Conservation (phyloP, 192 early-diverging fungal species). For the Rhizophlyctis rosea region DNA sequence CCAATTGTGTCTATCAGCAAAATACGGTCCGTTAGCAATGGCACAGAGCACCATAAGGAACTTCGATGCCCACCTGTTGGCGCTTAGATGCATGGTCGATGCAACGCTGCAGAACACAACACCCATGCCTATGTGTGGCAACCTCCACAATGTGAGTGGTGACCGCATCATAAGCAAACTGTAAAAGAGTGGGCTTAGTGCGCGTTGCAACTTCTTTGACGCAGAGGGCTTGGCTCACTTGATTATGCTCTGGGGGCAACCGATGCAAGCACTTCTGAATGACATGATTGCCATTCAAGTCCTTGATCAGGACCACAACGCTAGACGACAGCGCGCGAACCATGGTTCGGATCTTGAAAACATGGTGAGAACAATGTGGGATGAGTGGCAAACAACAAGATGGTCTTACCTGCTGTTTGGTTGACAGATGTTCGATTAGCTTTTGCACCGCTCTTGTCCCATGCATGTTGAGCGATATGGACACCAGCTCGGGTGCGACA, state of each 20-base stretch:
- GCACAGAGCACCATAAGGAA: not conserved
- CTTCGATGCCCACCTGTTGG: slow-evolving; percentile 32
- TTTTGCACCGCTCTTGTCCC: slow-evolving; percentile 91
- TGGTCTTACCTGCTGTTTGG: slow-evolving; percentile 51
- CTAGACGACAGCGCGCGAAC: slow-evolving; percentile 64
- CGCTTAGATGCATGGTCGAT: slow-evolving; percentile 74
- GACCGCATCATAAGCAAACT: slow-evolving; percentile 82
- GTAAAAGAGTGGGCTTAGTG: not conserved
- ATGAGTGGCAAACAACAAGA: not conserved
- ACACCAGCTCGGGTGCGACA: slow-evolving; percentile 71
- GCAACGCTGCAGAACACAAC: slow-evolving; percentile 88
- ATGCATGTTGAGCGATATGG: slow-evolving; percentile 86
- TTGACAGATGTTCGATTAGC: slow-evolving; percentile 77
- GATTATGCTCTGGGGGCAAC: slow-evolving; percentile 71
- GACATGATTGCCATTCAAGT: slow-evolving; percentile 90
- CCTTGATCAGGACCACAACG: slow-evolving; percentile 82
- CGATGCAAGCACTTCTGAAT: slow-evolving; percentile 86
- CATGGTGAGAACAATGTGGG: no score
- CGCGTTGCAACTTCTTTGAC: not conserved
- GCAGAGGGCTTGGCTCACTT: no score
- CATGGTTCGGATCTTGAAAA: slow-evolving; percentile 61
- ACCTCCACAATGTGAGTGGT: slow-evolving; percentile 74
- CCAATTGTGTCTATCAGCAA: slow-evolving; percentile 61
- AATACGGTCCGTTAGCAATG: not conserved
- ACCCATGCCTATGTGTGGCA: slow-evolving; percentile 88